Conservation (phyloP, 1,284 basidiomycete species). For the Puccinia polysora region DNA sequence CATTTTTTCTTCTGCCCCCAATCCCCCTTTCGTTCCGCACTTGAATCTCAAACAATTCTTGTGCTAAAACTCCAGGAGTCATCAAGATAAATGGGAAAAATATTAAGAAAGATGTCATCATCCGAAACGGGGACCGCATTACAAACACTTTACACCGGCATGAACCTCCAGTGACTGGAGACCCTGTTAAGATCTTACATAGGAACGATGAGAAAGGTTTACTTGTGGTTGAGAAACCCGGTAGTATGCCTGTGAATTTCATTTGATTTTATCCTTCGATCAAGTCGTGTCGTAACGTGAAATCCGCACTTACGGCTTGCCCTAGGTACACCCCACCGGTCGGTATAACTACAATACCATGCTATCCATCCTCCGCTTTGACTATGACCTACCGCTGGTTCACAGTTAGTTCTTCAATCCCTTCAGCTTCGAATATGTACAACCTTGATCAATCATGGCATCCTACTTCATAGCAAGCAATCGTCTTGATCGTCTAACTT, state of each 20-base stretch:
- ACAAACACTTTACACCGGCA: constrained; percentile 93
- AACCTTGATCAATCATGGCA: constrained; percentile 1
- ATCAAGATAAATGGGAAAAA: constrained; percentile 84
- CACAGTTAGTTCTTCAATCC: constrained; percentile 75
- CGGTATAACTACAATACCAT: constrained; percentile 82
- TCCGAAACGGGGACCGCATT: constrained; percentile 82
- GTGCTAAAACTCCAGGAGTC: constrained; percentile 60
- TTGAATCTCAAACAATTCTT: background rate
- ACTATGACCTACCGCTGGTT: constrained; percentile 74
- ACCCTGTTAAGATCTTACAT: constrained; percentile 72
- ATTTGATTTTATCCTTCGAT: background rate
- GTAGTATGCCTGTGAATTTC: constrained; percentile 61
- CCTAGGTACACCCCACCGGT: constrained; percentile 69
- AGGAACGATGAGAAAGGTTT: constrained; percentile 74
- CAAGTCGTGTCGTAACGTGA: constrained; percentile 5
- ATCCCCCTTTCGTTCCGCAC: background rate
- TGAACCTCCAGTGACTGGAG: constrained; percentile 88
- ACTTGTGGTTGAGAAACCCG: constrained; percentile 90
- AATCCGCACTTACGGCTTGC: background rate
- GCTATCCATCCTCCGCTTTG: constrained; percentile 76
- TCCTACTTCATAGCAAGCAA: constrained; percentile 68
- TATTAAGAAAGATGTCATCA: constrained; percentile 71
- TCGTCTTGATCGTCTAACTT: constrained; percentile 87
- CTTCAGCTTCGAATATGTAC: background rate
- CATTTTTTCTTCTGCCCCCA: background rate